phyloP scores from a whole-genome alignment of 345 rosid species.

The Gossypium bickii region DNA sequence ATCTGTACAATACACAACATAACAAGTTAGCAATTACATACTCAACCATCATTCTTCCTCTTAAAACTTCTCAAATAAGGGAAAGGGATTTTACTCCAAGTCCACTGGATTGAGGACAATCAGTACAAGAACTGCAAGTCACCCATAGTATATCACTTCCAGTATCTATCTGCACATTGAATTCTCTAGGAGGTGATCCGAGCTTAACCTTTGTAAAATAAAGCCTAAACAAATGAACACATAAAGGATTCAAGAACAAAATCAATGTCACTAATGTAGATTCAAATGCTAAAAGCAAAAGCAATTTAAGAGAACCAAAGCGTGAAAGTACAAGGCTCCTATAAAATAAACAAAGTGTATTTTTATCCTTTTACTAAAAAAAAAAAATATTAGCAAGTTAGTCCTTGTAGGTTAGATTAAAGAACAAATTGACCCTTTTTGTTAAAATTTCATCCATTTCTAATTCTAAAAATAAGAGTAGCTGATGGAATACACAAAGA shows the following conservation, averaged over 20 bases:
- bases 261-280: constrained; percentile 4
- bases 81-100: constrained; percentile 61
- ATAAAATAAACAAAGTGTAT: too few relatives aligned
- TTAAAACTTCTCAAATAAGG: constrained; percentile 6
- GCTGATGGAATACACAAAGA: too few relatives aligned
- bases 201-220: constrained; percentile 91
- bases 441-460: too few relatives aligned
- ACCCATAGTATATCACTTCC: constrained; percentile 97
- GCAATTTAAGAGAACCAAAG: constrained; percentile 7
- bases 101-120: constrained; percentile 85
- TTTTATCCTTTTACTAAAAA: too few relatives aligned
- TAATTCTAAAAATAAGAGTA: too few relatives aligned
- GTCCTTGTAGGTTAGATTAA: too few relatives aligned
- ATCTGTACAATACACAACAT: constrained; percentile 40
- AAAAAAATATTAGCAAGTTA: too few relatives aligned
- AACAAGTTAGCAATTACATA: constrained; percentile 18
- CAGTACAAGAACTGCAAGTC: constrained; percentile 67
- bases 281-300: background rate
- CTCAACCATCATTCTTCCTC: background rate
- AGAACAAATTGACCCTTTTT: too few relatives aligned
- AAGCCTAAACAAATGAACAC: constrained; percentile 50
- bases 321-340: too few relatives aligned
- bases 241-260: background rate
- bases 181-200: constrained; percentile 93
- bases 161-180: constrained; percentile 96